These are phyloP conservation scores for Trichoderma sp. DNA, from an alignment of 2,329 filamentous ascomycete genomes.

Conservation along the genomic window DNA sequence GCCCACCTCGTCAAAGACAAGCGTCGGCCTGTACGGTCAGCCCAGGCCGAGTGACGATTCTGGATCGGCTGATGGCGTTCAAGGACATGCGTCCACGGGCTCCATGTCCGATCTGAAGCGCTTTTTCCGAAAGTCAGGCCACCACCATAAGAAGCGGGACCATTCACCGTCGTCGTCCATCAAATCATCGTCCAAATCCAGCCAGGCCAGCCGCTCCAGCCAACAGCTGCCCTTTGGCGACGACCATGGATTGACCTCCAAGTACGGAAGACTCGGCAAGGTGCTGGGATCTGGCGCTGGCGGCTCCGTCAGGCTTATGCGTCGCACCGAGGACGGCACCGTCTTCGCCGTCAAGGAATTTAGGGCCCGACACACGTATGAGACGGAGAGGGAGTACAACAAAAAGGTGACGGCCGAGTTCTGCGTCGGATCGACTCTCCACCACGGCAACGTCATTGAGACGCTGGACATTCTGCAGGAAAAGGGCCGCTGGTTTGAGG, in stretches of 20 bases:
- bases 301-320: slow-evolving; percentile 92
- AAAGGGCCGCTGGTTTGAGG: slow-evolving; percentile 92
- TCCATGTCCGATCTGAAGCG: slow-evolving; percentile 95
- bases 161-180: slow-evolving; percentile 62
- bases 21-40: slow-evolving; percentile 43
- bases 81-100: slow-evolving; percentile 52
- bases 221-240: slow-evolving; percentile 86
- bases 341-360: slow-evolving; percentile 99
- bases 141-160: slow-evolving; percentile 73
- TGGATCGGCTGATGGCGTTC: slow-evolving; percentile 25
- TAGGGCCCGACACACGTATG: slow-evolving; percentile 85
- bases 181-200: slow-evolving; percentile 48
- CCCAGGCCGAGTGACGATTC: slow-evolving; percentile 20
- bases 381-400: slow-evolving; percentile 91
- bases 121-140: slow-evolving; percentile 85
- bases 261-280: slow-evolving; percentile 94
- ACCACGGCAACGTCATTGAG: slow-evolving; percentile 98
- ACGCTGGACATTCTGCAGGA: slow-evolving; percentile 96
- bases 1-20: slow-evolving; percentile 54
- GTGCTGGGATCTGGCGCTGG: slow-evolving; percentile 92
- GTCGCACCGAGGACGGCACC: slow-evolving; percentile 84
- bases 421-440: slow-evolving; percentile 93
- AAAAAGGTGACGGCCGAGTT: slow-evolving; percentile 99
- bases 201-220: slow-evolving; percentile 41
- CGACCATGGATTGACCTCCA: slow-evolving; percentile 85